Evolutionary conservation across 257 asterid species (phyloP), one percentile per base, ranked within the genome.

Genomic region (Nicotiana benthamiana): DNA sequence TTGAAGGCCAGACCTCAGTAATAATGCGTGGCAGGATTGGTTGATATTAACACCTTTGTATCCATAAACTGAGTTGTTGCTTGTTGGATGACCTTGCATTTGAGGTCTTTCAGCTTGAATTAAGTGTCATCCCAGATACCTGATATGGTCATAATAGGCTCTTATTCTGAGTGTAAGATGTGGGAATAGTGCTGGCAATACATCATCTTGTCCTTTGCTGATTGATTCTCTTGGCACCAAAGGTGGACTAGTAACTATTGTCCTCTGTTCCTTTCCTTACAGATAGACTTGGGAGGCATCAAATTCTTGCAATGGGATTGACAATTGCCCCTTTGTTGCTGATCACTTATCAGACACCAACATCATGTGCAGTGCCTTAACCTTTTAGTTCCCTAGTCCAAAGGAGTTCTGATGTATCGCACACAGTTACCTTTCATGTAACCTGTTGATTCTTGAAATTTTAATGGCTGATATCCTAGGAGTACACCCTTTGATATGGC

Each of bases 231-330:
- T 46, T 13, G 34, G 36, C 34, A 46, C 60, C 40, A 46, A 72
- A 46, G 4, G 1, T 6, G 36, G 77, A 46, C 36, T 16, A 43
- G 22, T 72, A 15, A 43, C 77, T 72, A 43, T 46, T 22, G 13
- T 72, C 60, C 60, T 72, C 26, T 81, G 65, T 68, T 11, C 27
- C 36, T 65, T 64, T 48, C 51, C 79, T 48, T 85, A 43, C 93
- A 93, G 93, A 91, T 85, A 79, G 75, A 81, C 80, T 82, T 57
- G 93, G 95, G 70, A 83, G 99, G 48, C 96, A 94, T 75, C 87
- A 89, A 62, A 86, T 92, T 84, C 88, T 93, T 61, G 91, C 93
- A 36, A 12, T 87, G 75, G 96, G 98, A 82, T 84, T 89, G 79
- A 82, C 90, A 32, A 59, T 86, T 82, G 84, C 85, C 75, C 95